Evolutionary conservation across 257 asterid genomes (phyloP), one percentile per base, ranked within the genome.

Genomic region (Fraxinus americana): DNA sequence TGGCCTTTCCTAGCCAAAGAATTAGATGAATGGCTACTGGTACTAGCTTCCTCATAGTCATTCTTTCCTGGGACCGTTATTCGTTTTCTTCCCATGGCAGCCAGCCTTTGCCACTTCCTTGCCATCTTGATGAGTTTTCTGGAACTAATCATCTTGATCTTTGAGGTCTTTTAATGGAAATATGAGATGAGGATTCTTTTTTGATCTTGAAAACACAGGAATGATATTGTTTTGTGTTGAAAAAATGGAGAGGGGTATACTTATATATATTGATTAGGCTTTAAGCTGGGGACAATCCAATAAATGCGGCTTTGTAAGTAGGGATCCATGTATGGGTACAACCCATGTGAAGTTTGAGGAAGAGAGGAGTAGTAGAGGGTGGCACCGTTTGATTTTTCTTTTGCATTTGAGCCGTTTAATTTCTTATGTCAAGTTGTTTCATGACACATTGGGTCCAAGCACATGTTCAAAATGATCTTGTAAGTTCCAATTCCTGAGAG

Each of bases 1-100:
- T 83, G 75, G 21, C 89, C 91, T 70, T 81, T 88, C 34, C 67
- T 73, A 13, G 80, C 77, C 10, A 52, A 14, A 30, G 67, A 77
- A 13, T 43, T 43, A 11, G 5, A 8, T 19, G 41, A 71, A 23
- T 27, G 50, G 41, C n/a, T 14, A 4, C 57, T 4, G 57, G 7
- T 54, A 45, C 48, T 27, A 43, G 2, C 5, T 3, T 59, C 54
- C 27, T 38, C 34, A 11, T 43, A 10, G 4, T 43, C 50, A 19
- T 1, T 13, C 10, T 74, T 52, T 35, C 27, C 50, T 63, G 54
- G 61, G 9, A 71, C 27, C 0, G 78, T 14, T 4, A 72, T 30
- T 45, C 39, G 29, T n/a, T 71, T 72, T 57, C 80, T 66, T n/a
- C 38, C 27, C 1, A 16, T 41, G 23, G 52, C 74, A 25, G 75